phyloP scores from a whole-genome alignment of 768 basidiomycete genomes.

The Saitozyma podzolica region DNA sequence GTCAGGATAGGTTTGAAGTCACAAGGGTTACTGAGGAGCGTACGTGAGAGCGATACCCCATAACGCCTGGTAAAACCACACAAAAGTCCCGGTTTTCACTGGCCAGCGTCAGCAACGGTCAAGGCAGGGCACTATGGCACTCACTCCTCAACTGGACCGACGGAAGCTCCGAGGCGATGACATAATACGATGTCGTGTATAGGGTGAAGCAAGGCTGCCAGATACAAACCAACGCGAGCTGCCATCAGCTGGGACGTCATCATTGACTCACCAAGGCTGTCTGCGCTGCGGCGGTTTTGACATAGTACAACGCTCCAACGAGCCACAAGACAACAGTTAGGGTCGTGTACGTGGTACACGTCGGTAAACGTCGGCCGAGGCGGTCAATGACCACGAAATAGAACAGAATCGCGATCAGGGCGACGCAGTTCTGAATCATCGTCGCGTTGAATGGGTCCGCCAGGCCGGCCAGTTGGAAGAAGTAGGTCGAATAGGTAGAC shows the following conservation, averaged over 20 bases:
- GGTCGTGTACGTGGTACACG: not conserved
- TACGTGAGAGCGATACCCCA: constrained; percentile 1
- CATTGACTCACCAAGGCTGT: constrained; percentile 1
- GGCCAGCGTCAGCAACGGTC: not conserved
- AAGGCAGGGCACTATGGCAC: not conserved
- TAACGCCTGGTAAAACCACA: constrained; percentile 1
- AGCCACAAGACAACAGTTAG: constrained; percentile 4
- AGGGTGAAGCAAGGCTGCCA: constrained; percentile 4
- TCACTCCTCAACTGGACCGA: constrained; percentile 4
- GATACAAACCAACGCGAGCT: not conserved
- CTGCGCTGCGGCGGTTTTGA: constrained; percentile 1
- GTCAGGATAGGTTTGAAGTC: not conserved
- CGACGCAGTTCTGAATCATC: not conserved
- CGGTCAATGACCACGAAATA: constrained; percentile 2
- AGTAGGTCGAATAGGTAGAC: constrained; percentile 6
- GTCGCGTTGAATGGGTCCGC: constrained; percentile 7
- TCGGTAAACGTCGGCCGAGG: not conserved
- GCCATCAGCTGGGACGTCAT: not conserved
- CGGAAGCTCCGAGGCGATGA: constrained; percentile 4
- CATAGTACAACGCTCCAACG: constrained; percentile 2
- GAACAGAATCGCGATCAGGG: not conserved
- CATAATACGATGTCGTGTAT: constrained; percentile 2
- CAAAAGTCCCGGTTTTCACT: constrained; percentile 4
- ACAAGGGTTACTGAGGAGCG: not conserved
- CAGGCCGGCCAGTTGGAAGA: constrained; percentile 6